Evolutionary conservation across 2,329 filamentous ascomycete genomes (phyloP).

Genomic region (Colletotrichum eremochloae): DNA sequence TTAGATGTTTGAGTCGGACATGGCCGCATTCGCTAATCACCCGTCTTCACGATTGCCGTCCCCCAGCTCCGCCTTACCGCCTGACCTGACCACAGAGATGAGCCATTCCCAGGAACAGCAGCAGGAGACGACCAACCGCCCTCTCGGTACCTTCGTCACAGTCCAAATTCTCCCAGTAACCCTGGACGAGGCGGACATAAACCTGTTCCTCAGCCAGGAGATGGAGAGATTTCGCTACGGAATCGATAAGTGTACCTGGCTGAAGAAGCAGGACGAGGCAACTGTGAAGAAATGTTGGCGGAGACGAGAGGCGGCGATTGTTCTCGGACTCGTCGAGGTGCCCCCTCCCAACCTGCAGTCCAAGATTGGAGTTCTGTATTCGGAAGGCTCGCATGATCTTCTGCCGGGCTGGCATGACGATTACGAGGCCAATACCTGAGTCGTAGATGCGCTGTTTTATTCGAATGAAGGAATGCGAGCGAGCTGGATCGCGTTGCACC

Average conservation of each 20-base stretch:
- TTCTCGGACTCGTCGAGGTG: conserved; percentile 40
- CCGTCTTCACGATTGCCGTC: not conserved
- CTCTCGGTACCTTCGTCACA: not conserved
- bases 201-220: conserved; percentile 4
- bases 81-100: not conserved
- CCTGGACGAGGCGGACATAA: not conserved
- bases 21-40: not conserved
- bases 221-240: conserved; percentile 1
- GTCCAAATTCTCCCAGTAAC: not conserved
- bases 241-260: not conserved
- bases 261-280: conserved; percentile 10
- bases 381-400: conserved; percentile 9
- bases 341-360: conserved; percentile 15
- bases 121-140: not conserved
- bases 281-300: conserved; percentile 28
- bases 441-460: not conserved
- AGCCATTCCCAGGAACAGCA: not conserved
- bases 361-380: not conserved
- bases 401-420: not conserved
- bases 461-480: not conserved
- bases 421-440: not conserved
- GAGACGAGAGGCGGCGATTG: conserved; percentile 29
- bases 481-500: not conserved
- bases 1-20: not conserved
- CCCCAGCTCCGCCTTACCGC: not conserved